A percentile compares a stretch with the other conserved stretches of the same genome.
Conservation (phyloP, 1,284 basidiomycete genomes). For the Laetiporus sulphureus region DNA sequence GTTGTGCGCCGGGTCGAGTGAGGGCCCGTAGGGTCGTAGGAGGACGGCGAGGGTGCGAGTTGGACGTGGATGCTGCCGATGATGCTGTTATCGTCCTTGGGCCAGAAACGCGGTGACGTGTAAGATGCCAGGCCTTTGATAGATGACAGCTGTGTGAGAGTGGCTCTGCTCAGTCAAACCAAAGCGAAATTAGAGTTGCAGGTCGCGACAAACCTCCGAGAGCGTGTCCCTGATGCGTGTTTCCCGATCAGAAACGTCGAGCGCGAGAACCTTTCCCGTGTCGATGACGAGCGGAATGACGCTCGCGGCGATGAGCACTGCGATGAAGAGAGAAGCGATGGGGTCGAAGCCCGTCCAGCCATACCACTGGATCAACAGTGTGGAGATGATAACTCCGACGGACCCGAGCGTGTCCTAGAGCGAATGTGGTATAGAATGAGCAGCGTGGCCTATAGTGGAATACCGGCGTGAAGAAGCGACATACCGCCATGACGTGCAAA, state of each 20-base stretch:
- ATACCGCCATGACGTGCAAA: constrained; percentile 83
- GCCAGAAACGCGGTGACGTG: constrained; percentile 88
- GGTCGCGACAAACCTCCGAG: constrained; percentile 56
- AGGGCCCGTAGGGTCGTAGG: constrained; percentile 48
- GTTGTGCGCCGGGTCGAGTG: constrained; percentile 41
- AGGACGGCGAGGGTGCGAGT: constrained; percentile 51
- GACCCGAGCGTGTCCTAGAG: constrained; percentile 80
- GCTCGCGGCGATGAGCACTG: constrained; percentile 89
- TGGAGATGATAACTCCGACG: constrained; percentile 98
- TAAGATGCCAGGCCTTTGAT: constrained; percentile 82
- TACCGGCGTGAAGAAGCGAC: constrained; percentile 21
- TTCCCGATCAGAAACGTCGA: constrained; percentile 78
- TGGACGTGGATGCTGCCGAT: constrained; percentile 91
- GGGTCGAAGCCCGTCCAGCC: constrained; percentile 99
- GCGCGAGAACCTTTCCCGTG: constrained; percentile 80
- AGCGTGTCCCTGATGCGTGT: constrained; percentile 67
- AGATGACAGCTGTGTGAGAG: constrained; percentile 37
- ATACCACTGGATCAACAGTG: constrained; percentile 90
- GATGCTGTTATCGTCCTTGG: constrained; percentile 81
- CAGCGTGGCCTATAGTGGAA: neutral
- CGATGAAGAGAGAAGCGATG: constrained; percentile 96
- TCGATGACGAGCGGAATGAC: constrained; percentile 95
- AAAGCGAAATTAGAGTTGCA: too few relatives aligned
- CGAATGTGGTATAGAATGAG: neutral
- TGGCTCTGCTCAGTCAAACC: too few relatives aligned